Evolutionary conservation across 306 rosid species (phyloP).

Genomic region (Quercus dentata): DNA sequence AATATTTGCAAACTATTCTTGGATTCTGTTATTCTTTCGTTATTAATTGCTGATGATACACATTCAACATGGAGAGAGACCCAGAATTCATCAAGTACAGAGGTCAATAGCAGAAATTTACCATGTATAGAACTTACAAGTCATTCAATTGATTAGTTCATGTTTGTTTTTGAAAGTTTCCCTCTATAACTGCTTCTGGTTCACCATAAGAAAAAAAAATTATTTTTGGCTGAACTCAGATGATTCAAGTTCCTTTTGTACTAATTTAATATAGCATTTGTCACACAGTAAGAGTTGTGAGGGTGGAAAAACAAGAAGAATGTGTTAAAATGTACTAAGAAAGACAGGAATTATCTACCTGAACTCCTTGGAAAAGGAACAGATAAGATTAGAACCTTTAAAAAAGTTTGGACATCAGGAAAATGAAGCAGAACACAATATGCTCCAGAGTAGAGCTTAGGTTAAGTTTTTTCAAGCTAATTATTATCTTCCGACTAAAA

Average conservation of each 20-base stretch:
- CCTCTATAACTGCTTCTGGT: not conserved
- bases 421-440: too few species aligned
- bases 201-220: not conserved
- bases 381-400: too few species aligned
- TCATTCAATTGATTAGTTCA: conserved; percentile 3
- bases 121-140: not conserved
- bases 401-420: too few species aligned
- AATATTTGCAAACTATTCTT: not conserved
- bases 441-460: too few species aligned
- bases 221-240: not conserved
- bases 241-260: not conserved
- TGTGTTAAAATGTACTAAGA: too few species aligned
- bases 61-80: not conserved
- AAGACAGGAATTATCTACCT: too few species aligned
- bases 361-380: too few species aligned
- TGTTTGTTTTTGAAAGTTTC: not conserved
- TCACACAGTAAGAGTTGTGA: not conserved
- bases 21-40: not conserved
- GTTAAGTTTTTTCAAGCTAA: too few species aligned
- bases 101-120: not conserved
- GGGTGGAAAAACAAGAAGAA: not conserved
- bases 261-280: not conserved
- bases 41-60: not conserved
- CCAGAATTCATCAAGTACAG: conserved; percentile 3
- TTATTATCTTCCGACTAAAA: too few species aligned